Evolutionary conservation across 2,329 filamentous ascomycete genomes (phyloP).

Genomic region (Fusarium sp.): DNA sequence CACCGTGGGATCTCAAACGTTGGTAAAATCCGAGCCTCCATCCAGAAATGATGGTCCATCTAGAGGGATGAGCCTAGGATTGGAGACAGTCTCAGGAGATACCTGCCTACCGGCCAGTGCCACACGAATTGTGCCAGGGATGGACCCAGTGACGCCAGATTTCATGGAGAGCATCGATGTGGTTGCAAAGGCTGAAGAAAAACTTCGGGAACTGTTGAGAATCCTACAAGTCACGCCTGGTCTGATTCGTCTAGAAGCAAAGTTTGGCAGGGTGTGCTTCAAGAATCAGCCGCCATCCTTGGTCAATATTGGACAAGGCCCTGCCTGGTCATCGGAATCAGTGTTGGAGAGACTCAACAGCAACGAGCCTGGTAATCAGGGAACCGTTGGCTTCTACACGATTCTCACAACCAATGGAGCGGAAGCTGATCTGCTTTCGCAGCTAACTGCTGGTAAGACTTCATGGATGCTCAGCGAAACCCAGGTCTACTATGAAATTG

Average conservation of each 20-base stretch:
- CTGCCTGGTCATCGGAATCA: constrained; percentile 25
- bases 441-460: constrained; percentile 20
- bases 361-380: constrained; percentile 3
- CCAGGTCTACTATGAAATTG: constrained; percentile 44
- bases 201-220: constrained; percentile 24
- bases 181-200: constrained; percentile 18
- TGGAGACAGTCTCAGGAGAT: background rate
- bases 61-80: background rate
- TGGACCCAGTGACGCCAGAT: constrained; percentile 3
- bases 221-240: constrained; percentile 44
- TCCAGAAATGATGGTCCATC: background rate
- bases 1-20: background rate
- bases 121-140: constrained; percentile 15
- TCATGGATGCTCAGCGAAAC: constrained; percentile 36
- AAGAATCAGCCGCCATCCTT: constrained; percentile 31
- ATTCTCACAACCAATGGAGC: constrained; percentile 44
- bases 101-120: background rate
- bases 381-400: constrained; percentile 43
- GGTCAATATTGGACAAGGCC: constrained; percentile 38
- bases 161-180: constrained; percentile 9
- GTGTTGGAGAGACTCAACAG: constrained; percentile 20
- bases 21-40: no score
- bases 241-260: constrained; percentile 38
- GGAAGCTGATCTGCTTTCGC: constrained; percentile 42
- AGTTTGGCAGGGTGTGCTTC: constrained; percentile 48